A percentile compares a stretch with the other conserved stretches of the same genome.
phyloP scores from a whole-genome alignment of 2,329 filamentous ascomycete genomes.

The Apiospora saccharicola region DNA sequence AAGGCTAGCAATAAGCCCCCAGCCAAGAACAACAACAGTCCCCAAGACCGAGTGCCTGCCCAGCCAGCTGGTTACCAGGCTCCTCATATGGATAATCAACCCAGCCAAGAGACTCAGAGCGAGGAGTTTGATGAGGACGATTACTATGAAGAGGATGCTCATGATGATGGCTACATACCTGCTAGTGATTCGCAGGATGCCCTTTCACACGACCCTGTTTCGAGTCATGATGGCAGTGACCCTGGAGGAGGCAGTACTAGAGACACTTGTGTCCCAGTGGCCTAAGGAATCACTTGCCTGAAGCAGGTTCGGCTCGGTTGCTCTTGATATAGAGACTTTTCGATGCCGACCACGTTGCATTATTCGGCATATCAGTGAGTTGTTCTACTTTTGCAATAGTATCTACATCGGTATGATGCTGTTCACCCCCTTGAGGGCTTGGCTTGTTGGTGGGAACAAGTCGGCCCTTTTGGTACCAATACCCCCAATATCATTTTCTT shows the following conservation, averaged over 20 bases:
- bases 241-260: constrained; percentile 11
- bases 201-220: constrained; percentile 7
- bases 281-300: neutral
- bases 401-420: neutral
- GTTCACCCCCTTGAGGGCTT: neutral
- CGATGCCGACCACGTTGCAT: neutral
- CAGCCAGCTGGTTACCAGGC: constrained; percentile 35
- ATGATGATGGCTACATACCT: constrained; percentile 38
- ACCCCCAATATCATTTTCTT: neutral
- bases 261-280: constrained; percentile 9
- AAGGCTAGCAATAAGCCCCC: constrained; percentile 80
- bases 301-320: constrained; percentile 7
- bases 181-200: constrained; percentile 26
- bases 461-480: constrained; percentile 11
- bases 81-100: constrained; percentile 28
- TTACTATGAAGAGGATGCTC: constrained; percentile 46
- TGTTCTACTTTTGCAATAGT: neutral
- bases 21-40: constrained; percentile 51
- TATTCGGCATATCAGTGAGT: neutral
- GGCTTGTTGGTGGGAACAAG: constrained; percentile 20
- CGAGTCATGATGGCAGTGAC: neutral
- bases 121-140: constrained; percentile 50
- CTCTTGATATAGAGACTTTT: constrained; percentile 4
- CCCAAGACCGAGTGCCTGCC: constrained; percentile 36
- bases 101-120: constrained; percentile 39